These are phyloP conservation scores for Exsudoporus frostii DNA, from an alignment of 768 basidiomycete genomes.

Conservation along the genomic window DNA sequence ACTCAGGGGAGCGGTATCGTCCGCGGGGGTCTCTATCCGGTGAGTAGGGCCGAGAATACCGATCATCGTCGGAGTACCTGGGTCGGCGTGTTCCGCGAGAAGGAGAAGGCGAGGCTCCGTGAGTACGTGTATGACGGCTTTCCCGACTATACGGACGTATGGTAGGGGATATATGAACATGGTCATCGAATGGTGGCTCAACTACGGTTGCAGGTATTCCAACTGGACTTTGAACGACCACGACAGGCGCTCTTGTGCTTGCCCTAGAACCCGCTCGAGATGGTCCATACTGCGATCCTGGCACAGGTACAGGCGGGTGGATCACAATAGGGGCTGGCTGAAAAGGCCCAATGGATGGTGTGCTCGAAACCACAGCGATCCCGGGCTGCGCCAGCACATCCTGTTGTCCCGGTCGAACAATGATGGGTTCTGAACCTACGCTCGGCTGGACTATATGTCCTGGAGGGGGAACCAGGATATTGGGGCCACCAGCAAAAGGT, in stretches of 20 bases:
- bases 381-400: not conserved
- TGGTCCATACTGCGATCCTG: slow-evolving; percentile 2
- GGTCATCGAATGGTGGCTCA: slow-evolving; percentile 10
- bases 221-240: slow-evolving; percentile 21
- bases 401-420: not conserved
- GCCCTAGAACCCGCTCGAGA: slow-evolving; percentile 21
- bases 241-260: slow-evolving; percentile 9
- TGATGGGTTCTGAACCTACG: not conserved
- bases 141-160: slow-evolving; percentile 16
- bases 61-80: slow-evolving; percentile 5
- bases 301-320: slow-evolving; percentile 13
- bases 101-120: slow-evolving; percentile 5
- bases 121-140: not conserved
- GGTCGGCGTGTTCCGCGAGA: not conserved
- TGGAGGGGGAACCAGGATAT: slow-evolving; percentile 19
- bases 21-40: slow-evolving; percentile 8
- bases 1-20: slow-evolving; percentile 8
- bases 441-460: slow-evolving; percentile 14
- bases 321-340: slow-evolving; percentile 14
- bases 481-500: slow-evolving; percentile 7
- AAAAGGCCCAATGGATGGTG: slow-evolving; percentile 6
- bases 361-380: slow-evolving; percentile 1
- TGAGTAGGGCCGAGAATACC: slow-evolving; percentile 25
- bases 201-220: slow-evolving; percentile 18
- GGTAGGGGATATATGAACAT: slow-evolving; percentile 22